These are phyloP conservation scores for Eucommia ulmoides DNA, from an alignment of 257 asterid species.

Conservation along the genomic window DNA sequence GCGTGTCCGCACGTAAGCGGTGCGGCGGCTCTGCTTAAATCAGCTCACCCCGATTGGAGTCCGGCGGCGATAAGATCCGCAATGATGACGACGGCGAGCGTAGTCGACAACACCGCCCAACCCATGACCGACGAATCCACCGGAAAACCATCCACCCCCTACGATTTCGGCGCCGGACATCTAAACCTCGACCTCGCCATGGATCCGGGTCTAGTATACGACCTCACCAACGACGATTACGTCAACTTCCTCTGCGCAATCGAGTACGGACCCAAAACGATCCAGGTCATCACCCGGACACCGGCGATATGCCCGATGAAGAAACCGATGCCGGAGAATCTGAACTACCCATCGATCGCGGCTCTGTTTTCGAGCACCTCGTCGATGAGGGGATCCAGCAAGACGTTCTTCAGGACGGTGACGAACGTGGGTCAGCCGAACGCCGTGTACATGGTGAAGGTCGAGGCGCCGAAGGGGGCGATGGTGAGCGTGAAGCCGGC, in stretches of 20 bases:
- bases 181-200: conserved; percentile 73
- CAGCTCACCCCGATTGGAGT: conserved; percentile 96
- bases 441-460: conserved; percentile 33
- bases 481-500: conserved; percentile 55
- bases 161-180: conserved; percentile 85
- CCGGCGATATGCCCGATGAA: conserved; percentile 60
- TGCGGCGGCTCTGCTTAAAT: conserved; percentile 89
- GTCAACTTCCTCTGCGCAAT: conserved; percentile 73
- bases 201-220: conserved; percentile 92
- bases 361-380: conserved; percentile 62
- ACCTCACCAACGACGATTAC: conserved; percentile 48
- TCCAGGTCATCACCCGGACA: conserved; percentile 75
- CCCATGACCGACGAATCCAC: conserved; percentile 68
- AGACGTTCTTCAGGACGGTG: conserved; percentile 62
- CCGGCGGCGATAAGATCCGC: conserved; percentile 92
- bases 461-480: conserved; percentile 75
- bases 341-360: conserved; percentile 77
- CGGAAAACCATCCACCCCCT: conserved; percentile 61
- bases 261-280: conserved; percentile 72
- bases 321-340: conserved; percentile 65
- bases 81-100: conserved; percentile 84
- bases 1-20: conserved; percentile 98
- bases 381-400: conserved; percentile 34
- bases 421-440: conserved; percentile 69
- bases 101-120: conserved; percentile 31